Percentiles rank a stretch among this genome's conserved stretches.
Conservation (phyloP, 129 eudicot species). For the Helichrysum umbraculigerum region DNA sequence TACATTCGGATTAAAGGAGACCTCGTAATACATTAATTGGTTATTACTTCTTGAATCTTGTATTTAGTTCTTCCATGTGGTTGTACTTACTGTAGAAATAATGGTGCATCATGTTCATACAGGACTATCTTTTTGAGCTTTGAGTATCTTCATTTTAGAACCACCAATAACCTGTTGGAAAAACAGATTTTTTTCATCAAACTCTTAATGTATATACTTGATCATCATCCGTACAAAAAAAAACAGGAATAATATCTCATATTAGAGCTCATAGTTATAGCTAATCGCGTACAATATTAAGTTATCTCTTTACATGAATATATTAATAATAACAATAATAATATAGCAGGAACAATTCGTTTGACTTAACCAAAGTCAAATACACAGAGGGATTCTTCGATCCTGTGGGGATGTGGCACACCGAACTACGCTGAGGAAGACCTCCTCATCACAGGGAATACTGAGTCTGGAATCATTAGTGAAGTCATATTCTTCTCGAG, state of each 20-base stretch:
- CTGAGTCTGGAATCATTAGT: constrained; percentile 43
- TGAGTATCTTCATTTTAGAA: constrained; percentile 9
- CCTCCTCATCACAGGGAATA: constrained; percentile 53
- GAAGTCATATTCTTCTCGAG: constrained; percentile 49
- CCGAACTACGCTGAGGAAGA: constrained; percentile 46
- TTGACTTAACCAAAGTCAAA: constrained; percentile 33
- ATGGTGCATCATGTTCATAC: neutral
- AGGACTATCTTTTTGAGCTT: constrained; percentile 13
- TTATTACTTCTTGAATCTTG: constrained; percentile 14
- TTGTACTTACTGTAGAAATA: constrained; percentile 12
- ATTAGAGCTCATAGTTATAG: constrained; percentile 20
- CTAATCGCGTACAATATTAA: constrained; percentile 39
- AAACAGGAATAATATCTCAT: constrained; percentile 26
- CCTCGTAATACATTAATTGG: neutral
- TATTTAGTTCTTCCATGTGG: neutral
- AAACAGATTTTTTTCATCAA: neutral
- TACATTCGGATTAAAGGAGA: neutral
- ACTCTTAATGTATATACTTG: constrained; percentile 5
- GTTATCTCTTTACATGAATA: constrained; percentile 41
- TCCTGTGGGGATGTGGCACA: constrained; percentile 46
- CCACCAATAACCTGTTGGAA: constrained; percentile 3
- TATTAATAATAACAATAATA: neutral
- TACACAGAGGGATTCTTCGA: constrained; percentile 46
- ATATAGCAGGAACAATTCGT: constrained; percentile 27
- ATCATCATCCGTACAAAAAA: constrained; percentile 25